These are phyloP conservation scores for Castanea crenata DNA, from an alignment of 306 rosid species.

Conservation along the genomic window DNA sequence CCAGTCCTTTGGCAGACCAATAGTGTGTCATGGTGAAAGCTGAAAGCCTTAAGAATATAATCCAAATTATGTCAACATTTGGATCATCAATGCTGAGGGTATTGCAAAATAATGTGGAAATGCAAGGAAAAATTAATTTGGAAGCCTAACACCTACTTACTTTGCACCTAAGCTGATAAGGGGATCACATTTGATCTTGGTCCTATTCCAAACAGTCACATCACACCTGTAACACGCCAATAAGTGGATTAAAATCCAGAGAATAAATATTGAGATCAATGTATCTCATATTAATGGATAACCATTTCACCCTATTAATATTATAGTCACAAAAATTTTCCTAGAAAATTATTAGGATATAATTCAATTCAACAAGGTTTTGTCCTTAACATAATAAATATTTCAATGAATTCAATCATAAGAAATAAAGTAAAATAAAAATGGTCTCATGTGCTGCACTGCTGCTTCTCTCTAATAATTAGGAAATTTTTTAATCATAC, in stretches of 20 bases:
- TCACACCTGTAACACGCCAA: conserved; percentile 50
- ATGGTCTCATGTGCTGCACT: background rate
- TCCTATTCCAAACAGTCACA: conserved; percentile 90
- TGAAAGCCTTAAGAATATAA: background rate
- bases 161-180: conserved; percentile 82
- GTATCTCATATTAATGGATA: background rate
- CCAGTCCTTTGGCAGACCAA: background rate
- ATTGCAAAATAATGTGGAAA: background rate
- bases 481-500: conserved; percentile 34
- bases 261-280: background rate
- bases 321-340: background rate
- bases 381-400: background rate
- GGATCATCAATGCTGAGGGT: background rate
- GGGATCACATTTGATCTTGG: conserved; percentile 88
- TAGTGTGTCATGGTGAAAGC: background rate
- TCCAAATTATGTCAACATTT: background rate
- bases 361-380: background rate
- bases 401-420: background rate
- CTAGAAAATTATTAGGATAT: background rate
- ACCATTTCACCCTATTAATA: background rate
- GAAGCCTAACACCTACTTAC: conserved; percentile 39
- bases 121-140: background rate
- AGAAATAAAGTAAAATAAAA: background rate
- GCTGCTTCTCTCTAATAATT: background rate
- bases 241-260: background rate